phyloP scores from a whole-genome alignment of 1,284 basidiomycete species.

The Cystobasidium pallidum region DNA sequence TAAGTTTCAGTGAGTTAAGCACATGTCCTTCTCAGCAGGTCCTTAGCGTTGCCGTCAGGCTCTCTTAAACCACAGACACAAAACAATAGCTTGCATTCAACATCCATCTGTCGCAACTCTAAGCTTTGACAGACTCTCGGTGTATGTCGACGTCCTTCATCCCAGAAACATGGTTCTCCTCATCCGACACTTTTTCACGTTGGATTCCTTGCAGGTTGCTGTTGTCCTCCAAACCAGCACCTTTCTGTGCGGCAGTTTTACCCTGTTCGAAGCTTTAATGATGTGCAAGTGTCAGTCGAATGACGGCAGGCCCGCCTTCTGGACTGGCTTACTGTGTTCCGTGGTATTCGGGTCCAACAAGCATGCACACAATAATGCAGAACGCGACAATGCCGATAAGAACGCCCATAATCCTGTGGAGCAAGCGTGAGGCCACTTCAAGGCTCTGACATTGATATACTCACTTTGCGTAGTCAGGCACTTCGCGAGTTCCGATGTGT shows the following conservation, averaged over 20 bases:
- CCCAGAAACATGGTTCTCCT: slow-evolving; percentile 7
- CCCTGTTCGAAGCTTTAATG: slow-evolving; percentile 38
- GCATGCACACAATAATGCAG: slow-evolving; percentile 51
- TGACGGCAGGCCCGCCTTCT: neutral
- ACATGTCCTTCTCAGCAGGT: too few species aligned
- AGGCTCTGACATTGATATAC: neutral
- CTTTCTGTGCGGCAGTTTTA: slow-evolving; percentile 29
- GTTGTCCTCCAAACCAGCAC: slow-evolving; percentile 30
- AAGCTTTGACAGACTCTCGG: slow-evolving; percentile 5
- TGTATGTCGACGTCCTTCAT: neutral
- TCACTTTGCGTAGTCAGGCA: slow-evolving; percentile 78
- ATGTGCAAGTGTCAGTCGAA: neutral
- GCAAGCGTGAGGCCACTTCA: neutral
- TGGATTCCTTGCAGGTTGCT: slow-evolving; percentile 12
- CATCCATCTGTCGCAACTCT: neutral
- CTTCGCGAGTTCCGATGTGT: slow-evolving; percentile 61
- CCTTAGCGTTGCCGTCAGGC: too few species aligned
- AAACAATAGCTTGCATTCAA: too few species aligned
- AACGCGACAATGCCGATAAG: slow-evolving; percentile 67
- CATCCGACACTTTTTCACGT: slow-evolving; percentile 16
- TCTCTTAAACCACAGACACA: too few species aligned
- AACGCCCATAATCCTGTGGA: slow-evolving; percentile 72
- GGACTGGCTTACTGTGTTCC: slow-evolving; percentile 60
- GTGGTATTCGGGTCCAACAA: slow-evolving; percentile 65
- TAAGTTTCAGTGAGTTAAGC: too few species aligned